phyloP scores from a whole-genome alignment of 176 grass and related monocot species.

The Carex littledalei region DNA sequence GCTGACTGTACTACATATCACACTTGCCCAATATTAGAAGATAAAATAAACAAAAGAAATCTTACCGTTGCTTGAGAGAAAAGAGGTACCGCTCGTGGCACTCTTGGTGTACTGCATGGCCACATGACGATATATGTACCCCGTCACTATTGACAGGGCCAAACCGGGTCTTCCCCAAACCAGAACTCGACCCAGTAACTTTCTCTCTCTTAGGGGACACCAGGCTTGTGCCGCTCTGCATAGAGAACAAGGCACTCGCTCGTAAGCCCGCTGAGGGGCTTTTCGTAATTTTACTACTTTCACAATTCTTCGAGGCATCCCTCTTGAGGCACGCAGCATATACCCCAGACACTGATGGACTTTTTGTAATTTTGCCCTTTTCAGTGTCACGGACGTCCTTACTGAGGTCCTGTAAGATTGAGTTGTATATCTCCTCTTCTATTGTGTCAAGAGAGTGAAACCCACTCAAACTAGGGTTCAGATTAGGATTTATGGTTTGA shows the following conservation, averaged over 20 bases:
- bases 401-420: slow-evolving; percentile 8
- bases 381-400: slow-evolving; percentile 30
- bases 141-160: slow-evolving; percentile 84
- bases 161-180: slow-evolving; percentile 48
- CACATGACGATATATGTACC: slow-evolving; percentile 91
- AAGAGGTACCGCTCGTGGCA: slow-evolving; percentile 89
- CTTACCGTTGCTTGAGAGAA: slow-evolving; percentile 95
- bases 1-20: background rate
- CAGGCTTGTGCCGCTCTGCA: slow-evolving; percentile 16
- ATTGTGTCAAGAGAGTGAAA: slow-evolving; percentile 13
- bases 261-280: background rate
- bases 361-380: slow-evolving; percentile 49
- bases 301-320: slow-evolving; percentile 34
- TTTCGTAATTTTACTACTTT: slow-evolving; percentile 16
- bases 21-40: background rate
- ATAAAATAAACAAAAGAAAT: background rate
- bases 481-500: slow-evolving; percentile 17
- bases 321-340: slow-evolving; percentile 66
- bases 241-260: slow-evolving; percentile 1
- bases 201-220: slow-evolving; percentile 24
- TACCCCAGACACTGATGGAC: slow-evolving; percentile 59
- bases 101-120: slow-evolving; percentile 97
- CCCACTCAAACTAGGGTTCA: background rate
- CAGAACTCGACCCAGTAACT: slow-evolving; percentile 21
- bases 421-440: slow-evolving; percentile 24